Conservation (phyloP, 768 basidiomycete genomes). For the Rhodocollybia butyracea region DNA sequence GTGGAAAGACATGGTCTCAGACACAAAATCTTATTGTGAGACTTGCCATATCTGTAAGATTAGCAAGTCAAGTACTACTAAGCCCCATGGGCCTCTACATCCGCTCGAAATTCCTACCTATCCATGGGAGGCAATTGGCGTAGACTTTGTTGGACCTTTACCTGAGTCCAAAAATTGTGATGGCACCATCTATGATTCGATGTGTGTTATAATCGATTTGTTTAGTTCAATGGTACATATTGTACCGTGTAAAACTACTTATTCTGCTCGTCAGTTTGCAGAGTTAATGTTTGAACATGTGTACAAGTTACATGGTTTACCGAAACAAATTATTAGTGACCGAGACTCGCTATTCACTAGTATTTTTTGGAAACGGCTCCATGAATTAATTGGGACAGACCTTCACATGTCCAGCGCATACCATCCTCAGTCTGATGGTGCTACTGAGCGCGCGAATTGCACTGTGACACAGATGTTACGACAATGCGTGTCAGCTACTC, state of each 20-base stretch:
- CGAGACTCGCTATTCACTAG: slow-evolving; percentile 26
- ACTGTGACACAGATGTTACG: slow-evolving; percentile 21
- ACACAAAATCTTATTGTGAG: slow-evolving; percentile 22
- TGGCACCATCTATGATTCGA: slow-evolving; percentile 20
- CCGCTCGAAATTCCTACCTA: background rate
- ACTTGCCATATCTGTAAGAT: slow-evolving; percentile 11
- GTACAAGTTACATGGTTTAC: slow-evolving; percentile 27
- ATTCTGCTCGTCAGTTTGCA: slow-evolving; percentile 23
- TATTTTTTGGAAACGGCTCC: slow-evolving; percentile 17
- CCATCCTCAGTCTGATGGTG: slow-evolving; percentile 7
- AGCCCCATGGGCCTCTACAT: slow-evolving; percentile 7
- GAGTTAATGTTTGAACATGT: slow-evolving; percentile 26
- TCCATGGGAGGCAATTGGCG: slow-evolving; percentile 14
- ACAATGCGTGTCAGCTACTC: slow-evolving; percentile 16
- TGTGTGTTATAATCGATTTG: slow-evolving; percentile 18
- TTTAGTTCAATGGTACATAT: slow-evolving; percentile 22
- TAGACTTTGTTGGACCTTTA: slow-evolving; percentile 19
- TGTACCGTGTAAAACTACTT: slow-evolving; percentile 19
- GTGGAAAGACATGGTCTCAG: slow-evolving; percentile 17
- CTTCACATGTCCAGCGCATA: slow-evolving; percentile 12
- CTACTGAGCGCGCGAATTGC: slow-evolving; percentile 15
- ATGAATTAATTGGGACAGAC: slow-evolving; percentile 10
- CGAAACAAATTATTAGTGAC: slow-evolving; percentile 19
- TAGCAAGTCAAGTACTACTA: slow-evolving; percentile 8
- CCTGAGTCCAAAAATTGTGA: slow-evolving; percentile 12